Evolutionary conservation across 345 rosid species (phyloP).

Genomic region (Pugionium cornutum): DNA sequence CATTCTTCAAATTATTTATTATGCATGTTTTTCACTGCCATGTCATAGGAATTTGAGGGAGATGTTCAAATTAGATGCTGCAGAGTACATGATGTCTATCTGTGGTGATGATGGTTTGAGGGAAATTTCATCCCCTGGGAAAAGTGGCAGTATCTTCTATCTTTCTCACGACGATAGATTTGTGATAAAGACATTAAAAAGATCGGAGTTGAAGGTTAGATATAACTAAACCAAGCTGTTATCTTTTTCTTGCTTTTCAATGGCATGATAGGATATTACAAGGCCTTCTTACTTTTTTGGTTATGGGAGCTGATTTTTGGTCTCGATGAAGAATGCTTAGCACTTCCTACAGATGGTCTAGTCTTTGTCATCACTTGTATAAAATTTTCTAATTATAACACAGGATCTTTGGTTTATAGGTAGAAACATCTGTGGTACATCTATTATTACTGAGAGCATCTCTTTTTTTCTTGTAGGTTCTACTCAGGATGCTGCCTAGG

Average conservation of each 20-base stretch:
- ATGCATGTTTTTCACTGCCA: constrained; percentile 16
- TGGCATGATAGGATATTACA: constrained; percentile 4
- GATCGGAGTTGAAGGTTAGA: constrained; percentile 81
- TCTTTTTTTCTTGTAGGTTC: constrained; percentile 50
- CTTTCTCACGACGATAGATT: constrained; percentile 90
- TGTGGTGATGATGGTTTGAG: constrained; percentile 92
- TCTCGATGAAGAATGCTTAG: constrained; percentile 19
- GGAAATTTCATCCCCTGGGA: constrained; percentile 85
- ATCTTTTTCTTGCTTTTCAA: constrained; percentile 1
- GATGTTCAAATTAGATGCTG: constrained; percentile 97
- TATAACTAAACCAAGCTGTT: constrained; percentile 17
- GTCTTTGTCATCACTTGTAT: constrained; percentile 5
- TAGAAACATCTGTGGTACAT: constrained; percentile 3
- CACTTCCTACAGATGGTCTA: constrained; percentile 18
- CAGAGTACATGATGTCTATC: constrained; percentile 99
- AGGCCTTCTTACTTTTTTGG: background rate
- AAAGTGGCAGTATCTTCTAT: constrained; percentile 97
- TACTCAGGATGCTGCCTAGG: constrained; percentile 81
- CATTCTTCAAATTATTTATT: constrained; percentile 14
- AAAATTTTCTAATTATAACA: constrained; percentile 8
- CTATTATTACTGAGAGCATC: constrained; percentile 18
- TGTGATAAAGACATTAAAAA: constrained; percentile 88
- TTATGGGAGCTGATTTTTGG: constrained; percentile 16
- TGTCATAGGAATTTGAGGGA: constrained; percentile 85
- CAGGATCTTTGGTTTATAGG: background rate